These are phyloP conservation scores for Leptographium lundbergii DNA, from an alignment of 2,329 filamentous ascomycete genomes.

Conservation along the genomic window DNA sequence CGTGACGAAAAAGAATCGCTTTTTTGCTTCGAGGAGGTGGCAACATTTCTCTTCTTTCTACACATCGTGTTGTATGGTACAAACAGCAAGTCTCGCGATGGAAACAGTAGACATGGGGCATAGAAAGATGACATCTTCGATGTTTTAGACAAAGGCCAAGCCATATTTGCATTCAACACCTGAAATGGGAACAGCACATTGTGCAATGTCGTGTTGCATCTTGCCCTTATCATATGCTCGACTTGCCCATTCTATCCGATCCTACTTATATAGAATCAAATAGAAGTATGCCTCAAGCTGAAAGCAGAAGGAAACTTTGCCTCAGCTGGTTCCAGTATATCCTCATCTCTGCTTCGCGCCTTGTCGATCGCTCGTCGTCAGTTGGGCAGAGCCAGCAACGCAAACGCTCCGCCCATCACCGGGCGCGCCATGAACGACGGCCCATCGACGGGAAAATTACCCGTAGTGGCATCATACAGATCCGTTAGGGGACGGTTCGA, in stretches of 20 bases:
- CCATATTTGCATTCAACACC: neutral
- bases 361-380: neutral
- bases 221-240: neutral
- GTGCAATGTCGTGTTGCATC: too few species aligned
- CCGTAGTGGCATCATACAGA: conserved; percentile 59
- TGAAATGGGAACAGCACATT: too few species aligned
- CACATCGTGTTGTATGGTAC: neutral
- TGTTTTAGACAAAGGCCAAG: neutral
- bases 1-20: neutral
- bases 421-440: conserved; percentile 59
- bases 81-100: neutral
- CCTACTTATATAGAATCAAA: neutral
- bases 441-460: conserved; percentile 49
- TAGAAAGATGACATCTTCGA: neutral
- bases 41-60: neutral
- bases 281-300: neutral
- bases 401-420: conserved; percentile 70
- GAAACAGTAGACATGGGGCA: neutral
- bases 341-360: neutral
- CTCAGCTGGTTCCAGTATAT: neutral
- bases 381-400: conserved; percentile 51
- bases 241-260: neutral
- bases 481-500: conserved; percentile 65
- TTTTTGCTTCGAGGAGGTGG: neutral
- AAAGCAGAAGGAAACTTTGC: neutral